Evolutionary conservation across 2,329 filamentous ascomycete genomes (phyloP), one percentile per base, ranked within the genome.

Genomic region (Chrysosphaeria jannelii): DNA sequence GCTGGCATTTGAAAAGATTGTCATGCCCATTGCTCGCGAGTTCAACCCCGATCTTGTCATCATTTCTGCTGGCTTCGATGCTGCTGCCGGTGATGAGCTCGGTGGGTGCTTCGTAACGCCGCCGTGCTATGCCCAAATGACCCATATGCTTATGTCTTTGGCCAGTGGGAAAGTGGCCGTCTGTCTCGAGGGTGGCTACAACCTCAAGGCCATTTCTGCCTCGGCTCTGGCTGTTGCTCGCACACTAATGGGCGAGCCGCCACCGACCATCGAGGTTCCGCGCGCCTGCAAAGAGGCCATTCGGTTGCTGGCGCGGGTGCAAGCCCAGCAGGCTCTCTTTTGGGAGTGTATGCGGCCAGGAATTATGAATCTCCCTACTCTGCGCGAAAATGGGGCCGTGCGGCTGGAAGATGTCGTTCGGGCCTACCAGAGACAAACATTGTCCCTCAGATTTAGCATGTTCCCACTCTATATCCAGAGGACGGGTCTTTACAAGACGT

Each of bases 121-220:
- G 0, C 48, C 65, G 4, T 89, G 85, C 39, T 97, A 93, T 39
- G 75, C 79, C 9, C 81, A 97, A 39, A 93, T 97, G 85, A 93
- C 85, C 10, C 78, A 91, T 39, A 91, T 93, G 81, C 59, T 97
- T 22, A 93, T 91, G 79, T 78, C 75, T 3, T 53, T 97, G 11
- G 81, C 85, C 1, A 57, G 66, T 21, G 85, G 85, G 14, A 90
- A 79, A 38, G 57, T 97, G 9, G 72, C 75, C 3, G 81, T 91
- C 6, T 91, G 79, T 38, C 53, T 97, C 3, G 85, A 97, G 46
- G 85, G 85, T 12, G 85, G 85, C 6, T 97, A 97, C 44, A 93
- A 93, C 35, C 60, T 97, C 13, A 53, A 64, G 22, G 85, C 85
- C 1, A 97, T 97, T 28, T 89, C 85, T 0, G 66, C 72, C 27